phyloP scores from a whole-genome alignment of 805 yeast species.

The Candida verbasci region DNA sequence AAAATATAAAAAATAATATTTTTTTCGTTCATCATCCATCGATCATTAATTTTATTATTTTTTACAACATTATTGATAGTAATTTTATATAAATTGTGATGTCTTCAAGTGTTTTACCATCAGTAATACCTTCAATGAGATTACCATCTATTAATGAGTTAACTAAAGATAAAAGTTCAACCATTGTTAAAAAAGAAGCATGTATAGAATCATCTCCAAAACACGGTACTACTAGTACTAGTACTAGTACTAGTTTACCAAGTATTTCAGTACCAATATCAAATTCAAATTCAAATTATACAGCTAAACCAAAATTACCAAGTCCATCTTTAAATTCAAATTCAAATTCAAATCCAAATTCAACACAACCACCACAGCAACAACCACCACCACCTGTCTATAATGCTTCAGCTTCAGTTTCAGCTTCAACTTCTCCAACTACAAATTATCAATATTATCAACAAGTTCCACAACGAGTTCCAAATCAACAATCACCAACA shows the following conservation, averaged over 20 bases:
- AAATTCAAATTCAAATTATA: neutral
- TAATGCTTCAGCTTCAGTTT: slow-evolving; percentile 9
- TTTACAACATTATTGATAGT: too few species aligned
- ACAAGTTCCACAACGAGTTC: too few species aligned
- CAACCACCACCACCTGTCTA: slow-evolving; percentile 2
- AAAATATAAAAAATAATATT: too few species aligned
- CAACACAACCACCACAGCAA: slow-evolving; percentile 9
- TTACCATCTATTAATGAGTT: slow-evolving; percentile 26
- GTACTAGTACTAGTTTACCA: too few species aligned
- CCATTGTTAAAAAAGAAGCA: too few species aligned
- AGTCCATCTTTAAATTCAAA: slow-evolving; percentile 9
- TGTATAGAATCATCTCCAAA: too few species aligned
- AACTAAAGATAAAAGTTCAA: slow-evolving; percentile 8
- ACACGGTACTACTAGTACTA: too few species aligned
- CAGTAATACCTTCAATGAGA: slow-evolving; percentile 12
- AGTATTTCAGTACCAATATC: neutral
- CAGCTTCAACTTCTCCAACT: slow-evolving; percentile 10
- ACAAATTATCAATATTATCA: slow-evolving; percentile 8
- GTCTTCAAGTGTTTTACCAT: slow-evolving; percentile 5
- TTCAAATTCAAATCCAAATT: slow-evolving; percentile 3
- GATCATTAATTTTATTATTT: too few species aligned
- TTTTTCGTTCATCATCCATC: too few species aligned
- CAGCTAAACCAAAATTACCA: slow-evolving; percentile 8
- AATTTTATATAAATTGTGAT: too few species aligned
- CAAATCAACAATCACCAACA: slow-evolving; percentile 4